A percentile compares a stretch with the other conserved stretches of the same genome.
Evolutionary conservation across 805 yeast genomes (phyloP).

Genomic region (Ogataea wickerhamii): DNA sequence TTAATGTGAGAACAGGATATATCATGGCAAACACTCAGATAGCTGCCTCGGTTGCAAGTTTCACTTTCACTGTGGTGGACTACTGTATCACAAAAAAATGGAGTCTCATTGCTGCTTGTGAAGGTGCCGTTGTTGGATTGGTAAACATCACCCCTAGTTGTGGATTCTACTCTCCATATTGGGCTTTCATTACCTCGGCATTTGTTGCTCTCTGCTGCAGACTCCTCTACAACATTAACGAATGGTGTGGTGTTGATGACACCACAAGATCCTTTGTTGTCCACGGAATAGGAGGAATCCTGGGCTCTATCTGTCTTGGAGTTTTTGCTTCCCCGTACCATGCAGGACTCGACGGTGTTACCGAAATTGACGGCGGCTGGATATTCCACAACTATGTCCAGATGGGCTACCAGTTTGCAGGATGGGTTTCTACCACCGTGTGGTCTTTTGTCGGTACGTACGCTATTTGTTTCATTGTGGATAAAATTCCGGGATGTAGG

Average conservation of each 20-base stretch:
- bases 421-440: conserved; percentile 37
- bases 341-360: conserved; percentile 42
- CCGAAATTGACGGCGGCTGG: conserved; percentile 46
- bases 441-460: conserved; percentile 46
- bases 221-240: conserved; percentile 33
- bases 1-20: conserved; percentile 42
- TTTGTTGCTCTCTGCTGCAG: conserved; percentile 40
- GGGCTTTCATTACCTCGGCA: conserved; percentile 40
- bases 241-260: conserved; percentile 43
- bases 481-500: conserved; percentile 48
- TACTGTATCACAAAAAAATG: conserved; percentile 37
- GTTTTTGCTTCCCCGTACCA: conserved; percentile 43
- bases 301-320: conserved; percentile 41
- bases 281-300: conserved; percentile 48
- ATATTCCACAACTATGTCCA: conserved; percentile 42
- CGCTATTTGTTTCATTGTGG: conserved; percentile 43
- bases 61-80: conserved; percentile 44
- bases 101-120: conserved; percentile 42
- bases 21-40: conserved; percentile 48
- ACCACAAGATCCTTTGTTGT: conserved; percentile 43
- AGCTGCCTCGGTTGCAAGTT: conserved; percentile 46
- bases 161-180: conserved; percentile 45
- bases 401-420: conserved; percentile 45
- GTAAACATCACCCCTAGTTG: conserved; percentile 47
- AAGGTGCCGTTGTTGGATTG: conserved; percentile 44